phyloP scores from a whole-genome alignment of 78 protist genomes.

The Speleostelium caveatum region DNA sequence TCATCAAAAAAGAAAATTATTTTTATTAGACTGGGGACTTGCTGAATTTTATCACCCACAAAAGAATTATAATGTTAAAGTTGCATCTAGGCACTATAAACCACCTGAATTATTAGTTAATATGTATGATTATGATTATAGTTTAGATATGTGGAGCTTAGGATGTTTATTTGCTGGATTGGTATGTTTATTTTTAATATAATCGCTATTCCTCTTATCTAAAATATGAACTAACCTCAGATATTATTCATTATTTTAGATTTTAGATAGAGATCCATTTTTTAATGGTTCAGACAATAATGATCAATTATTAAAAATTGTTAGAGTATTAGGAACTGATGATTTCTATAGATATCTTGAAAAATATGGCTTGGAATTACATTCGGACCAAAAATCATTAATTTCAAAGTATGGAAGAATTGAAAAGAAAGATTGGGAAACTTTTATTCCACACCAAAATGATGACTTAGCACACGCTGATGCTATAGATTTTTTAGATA shows the following conservation, averaged over 20 bases:
- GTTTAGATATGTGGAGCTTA: conserved; percentile 98
- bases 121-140: conserved; percentile 96
- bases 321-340: conserved; percentile 98
- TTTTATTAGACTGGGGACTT: conserved; percentile 99
- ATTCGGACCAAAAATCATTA: conserved; percentile 13
- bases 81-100: conserved; percentile 99
- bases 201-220: too few relatives aligned
- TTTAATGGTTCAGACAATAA: conserved; percentile 98
- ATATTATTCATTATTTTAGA: too few relatives aligned
- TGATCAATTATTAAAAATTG: conserved; percentile 99
- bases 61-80: conserved; percentile 98
- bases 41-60: conserved; percentile 99
- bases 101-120: conserved; percentile 98
- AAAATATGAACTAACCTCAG: too few relatives aligned
- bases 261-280: conserved; percentile 98
- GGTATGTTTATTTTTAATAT: too few relatives aligned
- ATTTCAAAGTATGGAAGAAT: conserved; percentile 66
- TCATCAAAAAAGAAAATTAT: conserved; percentile 90
- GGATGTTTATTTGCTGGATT: conserved; percentile 99
- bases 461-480: conserved; percentile 87
- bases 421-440: conserved; percentile 52
- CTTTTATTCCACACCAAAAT: conserved; percentile 75
- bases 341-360: conserved; percentile 92
- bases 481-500: conserved; percentile 97
- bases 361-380: conserved; percentile 93